A percentile compares a stretch with the other conserved stretches of the same genome.
phyloP scores from a whole-genome alignment of 306 rosid species.

The Prunus armeniaca region DNA sequence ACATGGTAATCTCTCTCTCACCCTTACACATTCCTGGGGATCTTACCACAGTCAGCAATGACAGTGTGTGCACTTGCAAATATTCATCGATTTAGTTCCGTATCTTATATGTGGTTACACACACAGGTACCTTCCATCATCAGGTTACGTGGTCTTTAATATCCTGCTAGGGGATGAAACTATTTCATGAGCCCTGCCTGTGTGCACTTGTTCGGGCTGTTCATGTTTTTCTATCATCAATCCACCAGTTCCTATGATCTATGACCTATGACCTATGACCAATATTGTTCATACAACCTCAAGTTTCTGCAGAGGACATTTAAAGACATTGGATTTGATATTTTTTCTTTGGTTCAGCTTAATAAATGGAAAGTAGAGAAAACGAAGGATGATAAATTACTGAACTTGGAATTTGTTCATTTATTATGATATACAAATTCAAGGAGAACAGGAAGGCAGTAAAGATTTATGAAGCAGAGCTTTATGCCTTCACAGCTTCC shows the following conservation, averaged over 20 bases:
- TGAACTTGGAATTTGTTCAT: slow-evolving; percentile 12
- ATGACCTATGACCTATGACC: no score
- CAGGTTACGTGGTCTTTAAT: not conserved
- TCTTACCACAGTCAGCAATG: no score
- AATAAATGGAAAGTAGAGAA: slow-evolving; percentile 13
- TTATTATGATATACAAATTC: not conserved
- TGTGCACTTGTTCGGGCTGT: not conserved
- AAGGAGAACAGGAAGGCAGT: not conserved
- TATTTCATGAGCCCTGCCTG: not conserved
- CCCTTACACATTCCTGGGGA: not conserved
- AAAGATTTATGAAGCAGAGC: not conserved
- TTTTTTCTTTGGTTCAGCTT: not conserved
- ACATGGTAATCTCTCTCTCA: slow-evolving; percentile 35
- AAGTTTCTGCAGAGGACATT: slow-evolving; percentile 3
- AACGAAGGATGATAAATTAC: not conserved
- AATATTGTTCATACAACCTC: not conserved
- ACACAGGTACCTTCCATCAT: not conserved
- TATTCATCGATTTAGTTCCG: not conserved
- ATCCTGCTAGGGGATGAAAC: not conserved
- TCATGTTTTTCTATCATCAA: not conserved
- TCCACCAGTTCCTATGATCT: not conserved
- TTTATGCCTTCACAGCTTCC: slow-evolving; percentile 31
- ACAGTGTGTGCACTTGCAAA: not conserved
- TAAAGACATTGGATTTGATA: not conserved
- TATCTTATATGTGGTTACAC: no score